Conservation (phyloP, 495 filamentous ascomycete species). For the Penicillium lagena region DNA sequence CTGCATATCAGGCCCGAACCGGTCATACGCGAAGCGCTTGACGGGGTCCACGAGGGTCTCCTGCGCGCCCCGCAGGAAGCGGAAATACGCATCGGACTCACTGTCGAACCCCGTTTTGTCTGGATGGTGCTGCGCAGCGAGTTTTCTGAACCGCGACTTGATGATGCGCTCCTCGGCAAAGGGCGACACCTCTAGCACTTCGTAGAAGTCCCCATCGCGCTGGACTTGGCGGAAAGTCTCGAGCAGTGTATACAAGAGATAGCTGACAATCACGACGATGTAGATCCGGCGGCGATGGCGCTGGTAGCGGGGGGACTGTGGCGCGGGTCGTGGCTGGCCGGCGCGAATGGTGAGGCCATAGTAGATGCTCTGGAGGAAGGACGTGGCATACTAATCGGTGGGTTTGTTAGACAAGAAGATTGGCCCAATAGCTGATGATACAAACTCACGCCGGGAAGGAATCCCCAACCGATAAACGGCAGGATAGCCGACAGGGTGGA, state of each 20-base stretch:
- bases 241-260: slow-evolving; percentile 90
- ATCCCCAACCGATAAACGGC: slow-evolving; percentile 73
- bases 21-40: slow-evolving; percentile 86
- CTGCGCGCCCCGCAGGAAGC: slow-evolving; percentile 73
- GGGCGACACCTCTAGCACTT: slow-evolving; percentile 60
- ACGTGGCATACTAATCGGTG: slow-evolving; percentile 60
- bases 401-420: too few relatives aligned
- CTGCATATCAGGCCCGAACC: slow-evolving; percentile 75
- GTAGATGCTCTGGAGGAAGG: slow-evolving; percentile 72
- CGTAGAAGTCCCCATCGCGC: slow-evolving; percentile 67
- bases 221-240: slow-evolving; percentile 81
- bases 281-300: slow-evolving; percentile 76
- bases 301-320: slow-evolving; percentile 59
- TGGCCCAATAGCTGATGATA: too few relatives aligned
- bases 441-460: slow-evolving; percentile 65
- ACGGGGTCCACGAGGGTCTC: slow-evolving; percentile 77
- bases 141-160: slow-evolving; percentile 76
- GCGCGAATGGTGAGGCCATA: slow-evolving; percentile 89
- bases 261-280: slow-evolving; percentile 70
- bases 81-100: slow-evolving; percentile 56
- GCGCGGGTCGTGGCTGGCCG: slow-evolving; percentile 74
- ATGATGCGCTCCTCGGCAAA: slow-evolving; percentile 66
- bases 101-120: slow-evolving; percentile 59
- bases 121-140: slow-evolving; percentile 82
- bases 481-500: slow-evolving; percentile 44